Evolutionary conservation across 495 filamentous ascomycete species (phyloP).

Genomic region (Penicillium tannophilum): DNA sequence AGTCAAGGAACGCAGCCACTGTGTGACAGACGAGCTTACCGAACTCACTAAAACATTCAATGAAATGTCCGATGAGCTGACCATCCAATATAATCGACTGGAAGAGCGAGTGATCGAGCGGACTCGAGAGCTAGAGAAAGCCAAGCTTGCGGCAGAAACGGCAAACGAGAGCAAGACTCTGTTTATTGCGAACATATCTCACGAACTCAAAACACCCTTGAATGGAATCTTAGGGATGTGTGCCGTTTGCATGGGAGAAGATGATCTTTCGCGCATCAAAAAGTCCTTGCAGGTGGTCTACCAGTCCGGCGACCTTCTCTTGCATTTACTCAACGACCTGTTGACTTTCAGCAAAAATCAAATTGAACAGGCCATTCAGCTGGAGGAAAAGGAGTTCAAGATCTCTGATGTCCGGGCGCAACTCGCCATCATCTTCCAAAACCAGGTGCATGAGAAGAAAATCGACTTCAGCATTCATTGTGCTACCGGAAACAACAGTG

Average conservation of each 20-base stretch:
- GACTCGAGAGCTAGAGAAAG: constrained; percentile 81
- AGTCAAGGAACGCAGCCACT: constrained; percentile 73
- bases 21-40: constrained; percentile 82
- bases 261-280: constrained; percentile 73
- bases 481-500: constrained; percentile 23
- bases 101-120: constrained; percentile 83
- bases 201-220: constrained; percentile 88
- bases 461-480: constrained; percentile 75
- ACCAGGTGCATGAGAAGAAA: constrained; percentile 76
- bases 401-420: constrained; percentile 79
- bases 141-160: constrained; percentile 86
- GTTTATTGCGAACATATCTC: constrained; percentile 95
- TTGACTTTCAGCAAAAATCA: constrained; percentile 94
- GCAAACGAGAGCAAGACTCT: constrained; percentile 94
- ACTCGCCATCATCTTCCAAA: constrained; percentile 81
- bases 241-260: constrained; percentile 87
- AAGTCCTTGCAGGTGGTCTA: constrained; percentile 83
- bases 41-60: constrained; percentile 89
- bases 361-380: constrained; percentile 73
- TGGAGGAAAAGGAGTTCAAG: constrained; percentile 86
- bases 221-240: constrained; percentile 95
- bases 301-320: constrained; percentile 83
- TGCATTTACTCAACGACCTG: constrained; percentile 88
- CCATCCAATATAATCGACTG: constrained; percentile 79
- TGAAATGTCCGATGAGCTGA: constrained; percentile 87